Conservation (phyloP, 78 protist genomes). For the Dictyostelium discoideum region DNA sequence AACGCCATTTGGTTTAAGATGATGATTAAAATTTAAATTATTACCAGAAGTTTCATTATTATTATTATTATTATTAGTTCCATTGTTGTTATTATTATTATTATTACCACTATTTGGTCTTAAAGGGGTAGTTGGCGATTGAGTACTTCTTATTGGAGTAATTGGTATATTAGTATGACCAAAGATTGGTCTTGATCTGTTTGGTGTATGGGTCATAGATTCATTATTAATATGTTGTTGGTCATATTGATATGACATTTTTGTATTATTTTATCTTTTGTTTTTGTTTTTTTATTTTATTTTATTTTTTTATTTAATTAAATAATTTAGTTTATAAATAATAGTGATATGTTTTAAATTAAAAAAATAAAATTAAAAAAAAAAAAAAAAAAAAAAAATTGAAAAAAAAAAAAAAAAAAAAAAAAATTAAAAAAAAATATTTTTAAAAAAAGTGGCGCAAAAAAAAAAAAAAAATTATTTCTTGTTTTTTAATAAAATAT, state of each 20-base stretch:
- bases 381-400: neutral
- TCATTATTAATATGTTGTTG: neutral
- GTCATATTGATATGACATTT: slow-evolving; percentile 15
- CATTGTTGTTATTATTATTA: neutral
- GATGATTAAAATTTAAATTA: neutral
- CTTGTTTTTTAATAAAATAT: too few relatives aligned
- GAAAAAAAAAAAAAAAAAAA: neutral
- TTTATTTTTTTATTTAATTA: neutral
- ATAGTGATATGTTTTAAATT: neutral
- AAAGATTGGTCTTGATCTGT: neutral
- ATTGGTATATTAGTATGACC: neutral
- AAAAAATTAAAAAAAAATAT: neutral
- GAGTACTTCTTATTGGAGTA: neutral
- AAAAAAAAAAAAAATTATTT: too few relatives aligned
- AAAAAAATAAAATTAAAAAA: neutral
- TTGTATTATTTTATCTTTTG: neutral
- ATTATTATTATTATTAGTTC: neutral
- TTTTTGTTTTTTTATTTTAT: neutral
- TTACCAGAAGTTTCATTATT: neutral
- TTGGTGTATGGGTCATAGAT: neutral
- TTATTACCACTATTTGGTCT: neutral
- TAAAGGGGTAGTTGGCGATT: neutral
- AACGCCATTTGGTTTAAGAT: neutral
- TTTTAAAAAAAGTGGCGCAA: too few relatives aligned
- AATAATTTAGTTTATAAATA: neutral